A percentile compares a stretch with the other conserved stretches of the same genome.
These are phyloP conservation scores for Volvox reticuliferus DNA, from an alignment of 139 green algal genomes.

Conservation along the genomic window DNA sequence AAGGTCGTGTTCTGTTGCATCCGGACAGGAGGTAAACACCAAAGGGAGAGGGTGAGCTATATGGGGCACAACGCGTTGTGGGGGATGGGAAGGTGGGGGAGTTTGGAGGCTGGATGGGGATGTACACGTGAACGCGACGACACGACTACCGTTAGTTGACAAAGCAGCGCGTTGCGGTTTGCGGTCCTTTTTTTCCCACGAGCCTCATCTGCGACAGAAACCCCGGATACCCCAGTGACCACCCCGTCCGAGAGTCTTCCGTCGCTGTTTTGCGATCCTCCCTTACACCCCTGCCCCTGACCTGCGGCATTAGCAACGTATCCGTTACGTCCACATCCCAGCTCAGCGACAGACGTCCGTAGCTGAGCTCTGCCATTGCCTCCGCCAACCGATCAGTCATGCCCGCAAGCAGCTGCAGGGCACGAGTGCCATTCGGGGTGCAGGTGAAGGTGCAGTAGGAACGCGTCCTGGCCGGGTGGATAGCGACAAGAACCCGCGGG, in stretches of 20 bases:
- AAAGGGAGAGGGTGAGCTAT: neutral
- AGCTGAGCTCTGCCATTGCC: constrained; percentile 63
- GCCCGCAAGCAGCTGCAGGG: constrained; percentile 48
- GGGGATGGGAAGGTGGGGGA: neutral
- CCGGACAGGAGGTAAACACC: no score
- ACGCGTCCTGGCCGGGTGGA: neutral
- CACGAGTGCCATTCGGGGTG: constrained; percentile 54
- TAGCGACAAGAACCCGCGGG: neutral
- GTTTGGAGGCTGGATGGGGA: no score
- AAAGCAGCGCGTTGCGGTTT: no score
- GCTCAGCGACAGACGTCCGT: constrained; percentile 66
- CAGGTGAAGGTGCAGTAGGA: constrained; percentile 67
- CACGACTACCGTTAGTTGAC: no score
- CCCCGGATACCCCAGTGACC: no score
- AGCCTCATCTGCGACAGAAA: no score
- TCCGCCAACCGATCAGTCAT: constrained; percentile 60
- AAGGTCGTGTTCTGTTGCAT: neutral
- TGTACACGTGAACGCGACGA: no score
- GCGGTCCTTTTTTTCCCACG: no score
- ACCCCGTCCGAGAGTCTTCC: no score
- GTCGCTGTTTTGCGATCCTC: neutral
- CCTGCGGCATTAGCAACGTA: constrained; percentile 47
- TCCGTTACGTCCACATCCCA: constrained; percentile 54
- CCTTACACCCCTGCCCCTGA: neutral
- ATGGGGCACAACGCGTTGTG: neutral